Base-by-base conservation (phyloP, 2,329 filamentous ascomycete species). In the Sordariomycetes sp. region DNA sequence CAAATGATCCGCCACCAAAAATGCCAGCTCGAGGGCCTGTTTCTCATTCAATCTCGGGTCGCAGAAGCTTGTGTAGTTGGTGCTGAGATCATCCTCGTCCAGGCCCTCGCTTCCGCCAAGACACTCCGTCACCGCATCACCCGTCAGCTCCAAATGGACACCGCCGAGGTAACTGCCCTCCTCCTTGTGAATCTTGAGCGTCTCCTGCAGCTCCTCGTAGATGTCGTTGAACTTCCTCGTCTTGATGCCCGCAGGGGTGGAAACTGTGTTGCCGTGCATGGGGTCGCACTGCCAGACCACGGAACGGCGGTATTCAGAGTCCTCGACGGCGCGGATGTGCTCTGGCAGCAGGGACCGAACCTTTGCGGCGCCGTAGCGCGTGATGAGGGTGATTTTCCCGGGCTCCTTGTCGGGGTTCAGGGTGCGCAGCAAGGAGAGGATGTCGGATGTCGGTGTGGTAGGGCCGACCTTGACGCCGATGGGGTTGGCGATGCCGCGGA, bases 231-330 rank as follows among this genome's bases (percentile, higher is more conserved):
- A 98, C 36, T 83, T 81, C 12, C 92, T 76, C 2, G 92, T 98
- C 68, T 98, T 98, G 63, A 95, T 76, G 18, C 87, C 87, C 0
- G 73, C 65, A 0, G 75, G 71, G 0, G 85, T 90, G 15, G 74
- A 71, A 28, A 70, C 63, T 24, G 77, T 82, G 60, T 82, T 82
- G 42, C 92, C 92, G 61, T 98, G 92, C 92, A 98, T 98, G 16
- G 92, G 92, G 60, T 98, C 92, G 62, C 90, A 96, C 63, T 96
- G 92, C 90, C 90, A 96, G 47, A 95, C 86, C 4, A 94, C 86
- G 16, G 59, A 62, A 33, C 66, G 58, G 30, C 57, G 57, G 58
- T 76, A 78, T 58, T 79, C 86, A 37, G 83, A 88, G 47, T 70
- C 70, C 56, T 92, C 82, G 18, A 98, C 90, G 24, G 86, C 86